A percentile compares a stretch with the other conserved stretches of the same genome.
Evolutionary conservation across 805 yeast genomes (phyloP).

Genomic region (Teunomyces kruisii): DNA sequence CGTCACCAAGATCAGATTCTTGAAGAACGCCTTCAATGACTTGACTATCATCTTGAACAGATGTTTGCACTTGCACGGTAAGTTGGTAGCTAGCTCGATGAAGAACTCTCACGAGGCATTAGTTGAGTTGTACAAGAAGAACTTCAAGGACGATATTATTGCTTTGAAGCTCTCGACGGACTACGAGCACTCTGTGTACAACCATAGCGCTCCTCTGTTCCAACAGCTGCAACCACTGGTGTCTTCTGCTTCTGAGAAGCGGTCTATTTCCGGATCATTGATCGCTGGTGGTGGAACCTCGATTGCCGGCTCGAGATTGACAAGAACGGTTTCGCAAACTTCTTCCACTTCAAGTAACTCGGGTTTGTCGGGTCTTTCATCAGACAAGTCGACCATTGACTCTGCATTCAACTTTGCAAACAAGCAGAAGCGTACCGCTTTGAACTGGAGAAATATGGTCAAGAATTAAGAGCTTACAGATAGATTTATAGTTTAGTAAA

Average conservation of each 20-base stretch:
- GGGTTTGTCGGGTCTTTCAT: conserved; percentile 27
- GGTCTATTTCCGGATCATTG: conserved; percentile 17
- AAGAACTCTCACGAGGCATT: conserved; percentile 66
- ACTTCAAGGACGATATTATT: conserved; percentile 66
- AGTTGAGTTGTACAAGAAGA: conserved; percentile 60
- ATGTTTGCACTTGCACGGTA: conserved; percentile 68
- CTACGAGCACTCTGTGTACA: conserved; percentile 27
- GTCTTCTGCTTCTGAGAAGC: conserved; percentile 16
- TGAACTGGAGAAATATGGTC: conserved; percentile 37
- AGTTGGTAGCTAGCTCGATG: conserved; percentile 55
- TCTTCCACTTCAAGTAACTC: conserved; percentile 27
- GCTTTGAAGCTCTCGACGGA: conserved; percentile 37
- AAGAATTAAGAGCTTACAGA: neutral
- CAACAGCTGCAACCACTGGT: conserved; percentile 12
- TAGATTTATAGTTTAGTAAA: neutral
- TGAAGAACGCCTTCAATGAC: conserved; percentile 60
- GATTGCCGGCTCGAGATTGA: conserved; percentile 20
- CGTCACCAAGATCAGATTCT: conserved; percentile 30
- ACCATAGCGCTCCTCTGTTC: conserved; percentile 18
- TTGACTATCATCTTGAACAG: conserved; percentile 63
- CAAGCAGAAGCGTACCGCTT: conserved; percentile 33
- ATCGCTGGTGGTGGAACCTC: conserved; percentile 12
- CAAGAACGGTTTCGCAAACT: conserved; percentile 18
- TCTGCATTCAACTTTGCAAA: conserved; percentile 6
- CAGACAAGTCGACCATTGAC: conserved; percentile 16